These are phyloP conservation scores for Arthrobotrys musiformis DNA, from an alignment of 2,329 filamentous ascomycete genomes.

Conservation along the genomic window DNA sequence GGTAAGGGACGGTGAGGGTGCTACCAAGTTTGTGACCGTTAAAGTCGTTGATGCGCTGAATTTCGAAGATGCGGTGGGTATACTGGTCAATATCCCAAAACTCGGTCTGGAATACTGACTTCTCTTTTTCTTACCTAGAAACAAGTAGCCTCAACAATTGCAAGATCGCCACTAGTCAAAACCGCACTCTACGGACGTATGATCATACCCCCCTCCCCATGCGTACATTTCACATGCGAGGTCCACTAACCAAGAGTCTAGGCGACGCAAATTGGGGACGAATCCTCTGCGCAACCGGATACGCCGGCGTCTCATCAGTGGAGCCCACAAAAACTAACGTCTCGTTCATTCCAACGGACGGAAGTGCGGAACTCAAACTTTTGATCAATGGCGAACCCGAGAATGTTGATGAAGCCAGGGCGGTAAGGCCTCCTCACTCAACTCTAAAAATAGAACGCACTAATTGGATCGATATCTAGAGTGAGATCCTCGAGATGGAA, in stretches of 20 bases:
- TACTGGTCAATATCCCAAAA: background rate
- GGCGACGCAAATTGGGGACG: conserved; percentile 99
- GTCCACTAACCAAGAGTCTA: background rate
- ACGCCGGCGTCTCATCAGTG: conserved; percentile 75
- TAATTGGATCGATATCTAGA: conserved; percentile 33
- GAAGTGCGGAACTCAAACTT: conserved; percentile 79
- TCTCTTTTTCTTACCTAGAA: conserved; percentile 29
- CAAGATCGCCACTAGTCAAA: conserved; percentile 92
- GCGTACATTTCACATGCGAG: background rate
- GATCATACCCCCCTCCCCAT: background rate
- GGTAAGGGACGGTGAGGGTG: conserved; percentile 94
- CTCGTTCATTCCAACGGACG: conserved; percentile 80
- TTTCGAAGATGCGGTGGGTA: conserved; percentile 57
- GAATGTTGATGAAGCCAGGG: conserved; percentile 78
- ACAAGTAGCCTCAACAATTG: conserved; percentile 84
- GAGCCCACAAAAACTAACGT: conserved; percentile 78
- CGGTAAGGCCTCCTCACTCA: conserved; percentile 64
- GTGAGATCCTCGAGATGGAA: conserved; percentile 78
- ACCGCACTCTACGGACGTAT: conserved; percentile 84
- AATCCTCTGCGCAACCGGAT: conserved; percentile 93
- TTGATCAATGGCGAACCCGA: conserved; percentile 84
- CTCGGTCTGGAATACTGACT: background rate
- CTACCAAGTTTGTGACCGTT: conserved; percentile 97
- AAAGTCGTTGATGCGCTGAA: conserved; percentile 65
- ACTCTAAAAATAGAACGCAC: background rate